Evolutionary conservation across 306 rosid genomes (phyloP).

Genomic region (Potentilla sterilis): DNA sequence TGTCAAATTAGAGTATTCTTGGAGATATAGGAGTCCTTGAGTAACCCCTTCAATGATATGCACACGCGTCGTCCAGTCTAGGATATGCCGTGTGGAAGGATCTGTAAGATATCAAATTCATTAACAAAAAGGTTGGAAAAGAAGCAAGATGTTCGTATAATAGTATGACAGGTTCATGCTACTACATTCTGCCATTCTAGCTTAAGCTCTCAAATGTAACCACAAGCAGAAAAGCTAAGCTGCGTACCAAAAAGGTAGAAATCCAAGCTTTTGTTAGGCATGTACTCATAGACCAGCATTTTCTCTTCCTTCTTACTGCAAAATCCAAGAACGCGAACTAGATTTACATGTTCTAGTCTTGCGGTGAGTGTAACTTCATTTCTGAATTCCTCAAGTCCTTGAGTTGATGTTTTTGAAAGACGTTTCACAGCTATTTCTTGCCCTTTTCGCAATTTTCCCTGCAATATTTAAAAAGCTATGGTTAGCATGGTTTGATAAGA

Average conservation of each 20-base stretch:
- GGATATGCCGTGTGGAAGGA: slow-evolving; percentile 26
- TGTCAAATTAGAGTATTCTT: slow-evolving; percentile 68
- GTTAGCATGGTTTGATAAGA: not conserved
- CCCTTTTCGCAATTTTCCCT: slow-evolving; percentile 31
- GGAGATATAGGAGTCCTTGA: slow-evolving; percentile 77
- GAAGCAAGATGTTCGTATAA: too few relatives aligned
- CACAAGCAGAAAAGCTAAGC: not conserved
- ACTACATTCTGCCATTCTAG: not conserved
- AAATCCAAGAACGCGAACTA: slow-evolving; percentile 42
- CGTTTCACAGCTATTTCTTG: slow-evolving; percentile 46
- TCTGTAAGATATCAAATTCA: slow-evolving; percentile 38
- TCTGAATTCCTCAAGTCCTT: slow-evolving; percentile 48
- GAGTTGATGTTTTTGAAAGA: slow-evolving; percentile 42
- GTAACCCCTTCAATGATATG: slow-evolving; percentile 61
- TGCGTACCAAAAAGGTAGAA: slow-evolving; percentile 36
- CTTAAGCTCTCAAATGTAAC: not conserved
- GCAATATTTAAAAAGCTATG: not conserved
- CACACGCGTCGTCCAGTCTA: slow-evolving; percentile 52
- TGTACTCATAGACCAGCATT: slow-evolving; percentile 45
- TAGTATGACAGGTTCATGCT: too few relatives aligned
- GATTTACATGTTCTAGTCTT: slow-evolving; percentile 49
- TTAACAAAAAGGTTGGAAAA: too few relatives aligned
- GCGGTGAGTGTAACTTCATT: slow-evolving; percentile 49
- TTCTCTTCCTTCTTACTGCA: slow-evolving; percentile 34
- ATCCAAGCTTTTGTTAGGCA: slow-evolving; percentile 52